A percentile compares a stretch with the other conserved stretches of the same genome.
These are phyloP conservation scores for Penicillium diatomitis DNA, from an alignment of 495 filamentous ascomycete species.

Conservation along the genomic window DNA sequence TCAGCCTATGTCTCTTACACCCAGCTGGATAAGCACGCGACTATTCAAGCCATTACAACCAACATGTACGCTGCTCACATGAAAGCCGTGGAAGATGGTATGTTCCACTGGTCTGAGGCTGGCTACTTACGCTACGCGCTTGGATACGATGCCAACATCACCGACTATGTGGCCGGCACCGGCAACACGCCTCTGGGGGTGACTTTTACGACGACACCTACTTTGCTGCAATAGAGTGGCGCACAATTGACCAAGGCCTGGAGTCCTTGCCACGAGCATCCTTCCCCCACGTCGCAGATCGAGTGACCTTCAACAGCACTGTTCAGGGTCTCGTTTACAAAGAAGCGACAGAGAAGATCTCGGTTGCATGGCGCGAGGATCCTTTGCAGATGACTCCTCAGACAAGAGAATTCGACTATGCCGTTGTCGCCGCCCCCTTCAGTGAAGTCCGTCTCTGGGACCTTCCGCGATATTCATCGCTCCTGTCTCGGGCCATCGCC, in stretches of 20 bases:
- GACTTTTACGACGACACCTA: conserved; percentile 43
- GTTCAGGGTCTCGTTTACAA: conserved; percentile 39
- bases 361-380: conserved; percentile 38
- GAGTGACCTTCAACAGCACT: conserved; percentile 43
- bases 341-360: conserved; percentile 31
- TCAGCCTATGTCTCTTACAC: conserved; percentile 21
- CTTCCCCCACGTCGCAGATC: conserved; percentile 46
- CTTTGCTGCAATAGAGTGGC: conserved; percentile 50
- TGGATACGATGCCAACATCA: conserved; percentile 43
- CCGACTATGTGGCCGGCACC: conserved; percentile 34
- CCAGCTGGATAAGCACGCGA: conserved; percentile 15
- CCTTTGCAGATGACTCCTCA: conserved; percentile 31
- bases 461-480: conserved; percentile 38
- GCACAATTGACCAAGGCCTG: conserved; percentile 57
- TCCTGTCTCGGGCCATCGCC: conserved; percentile 51
- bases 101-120: conserved; percentile 51
- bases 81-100: conserved; percentile 15
- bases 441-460: conserved; percentile 46
- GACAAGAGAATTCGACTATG: conserved; percentile 53
- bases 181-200: conserved; percentile 16
- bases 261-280: conserved; percentile 53
- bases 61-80: conserved; percentile 62
- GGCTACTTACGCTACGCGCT: conserved; percentile 53
- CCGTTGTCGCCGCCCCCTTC: conserved; percentile 55
- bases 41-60: conserved; percentile 35